Conservation (phyloP, 2,329 filamentous ascomycete species). For the Xylariaceae sp. region DNA sequence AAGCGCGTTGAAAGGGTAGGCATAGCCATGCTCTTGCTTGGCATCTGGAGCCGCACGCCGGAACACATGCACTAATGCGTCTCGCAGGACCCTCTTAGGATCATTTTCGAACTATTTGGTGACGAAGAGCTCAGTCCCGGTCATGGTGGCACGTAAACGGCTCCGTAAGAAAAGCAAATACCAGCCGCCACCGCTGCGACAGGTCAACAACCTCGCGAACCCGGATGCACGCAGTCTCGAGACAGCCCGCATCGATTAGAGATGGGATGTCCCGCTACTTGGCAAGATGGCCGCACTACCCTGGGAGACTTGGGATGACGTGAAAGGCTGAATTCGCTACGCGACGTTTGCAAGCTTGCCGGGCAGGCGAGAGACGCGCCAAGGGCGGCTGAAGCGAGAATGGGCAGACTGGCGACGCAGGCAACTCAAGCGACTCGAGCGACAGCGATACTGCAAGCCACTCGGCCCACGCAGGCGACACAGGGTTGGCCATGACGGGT, state of each 20-base stretch:
- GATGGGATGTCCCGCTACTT: neutral
- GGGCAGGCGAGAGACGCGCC: too few relatives aligned
- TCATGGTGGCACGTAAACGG: constrained; percentile 94
- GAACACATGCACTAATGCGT: constrained; percentile 5
- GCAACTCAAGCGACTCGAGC: too few relatives aligned
- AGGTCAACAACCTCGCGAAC: constrained; percentile 75
- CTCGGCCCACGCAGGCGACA: too few relatives aligned
- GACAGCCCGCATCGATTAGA: constrained; percentile 67
- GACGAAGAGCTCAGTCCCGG: constrained; percentile 90
- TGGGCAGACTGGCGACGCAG: too few relatives aligned
- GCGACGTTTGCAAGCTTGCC: too few relatives aligned
- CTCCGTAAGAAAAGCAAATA: constrained; percentile 81
- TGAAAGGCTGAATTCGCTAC: too few relatives aligned
- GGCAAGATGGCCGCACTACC: too few relatives aligned
- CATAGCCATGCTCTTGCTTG: too few relatives aligned
- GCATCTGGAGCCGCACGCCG: constrained; percentile 4
- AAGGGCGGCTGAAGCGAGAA: too few relatives aligned
- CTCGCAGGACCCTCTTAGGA: constrained; percentile 73
- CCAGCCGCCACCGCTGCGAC: constrained; percentile 60
- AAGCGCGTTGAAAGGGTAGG: constrained; percentile 87
- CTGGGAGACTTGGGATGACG: neutral
- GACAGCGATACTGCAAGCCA: too few relatives aligned
- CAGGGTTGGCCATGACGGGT: too few relatives aligned
- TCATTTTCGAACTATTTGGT: constrained; percentile 98
- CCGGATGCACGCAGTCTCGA: constrained; percentile 59